Base-by-base conservation (phyloP, 2,329 filamentous ascomycete species). In the Beauveria caledonica region DNA sequence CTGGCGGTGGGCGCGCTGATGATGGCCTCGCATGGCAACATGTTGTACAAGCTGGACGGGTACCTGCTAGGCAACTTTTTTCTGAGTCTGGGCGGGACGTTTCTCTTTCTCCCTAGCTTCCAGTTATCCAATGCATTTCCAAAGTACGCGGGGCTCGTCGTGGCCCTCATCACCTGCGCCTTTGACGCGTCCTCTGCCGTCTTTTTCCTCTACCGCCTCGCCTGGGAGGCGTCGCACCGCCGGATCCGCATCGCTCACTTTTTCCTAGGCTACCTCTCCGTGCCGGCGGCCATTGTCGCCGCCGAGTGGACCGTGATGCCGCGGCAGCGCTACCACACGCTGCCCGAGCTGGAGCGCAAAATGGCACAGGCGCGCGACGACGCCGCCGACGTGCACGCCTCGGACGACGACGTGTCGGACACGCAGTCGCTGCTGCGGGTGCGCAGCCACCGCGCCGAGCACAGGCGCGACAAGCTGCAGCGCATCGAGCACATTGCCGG, bases 51-150 rank as follows among this genome's bases (percentile, higher is more conserved):
- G 10, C 87, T 92, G 64, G 92, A 97, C 74, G 89, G 83, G 17
- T 87, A 88, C 67, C 81, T 90, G 21, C 76, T 84, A 5, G 89
- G 88, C 17, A 92, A 93, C 71, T 77, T 92, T 23, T 84, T 90
- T 60, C 79, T 94, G 8, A 88, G 89, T 0, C 78, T 93, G 1
- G 90, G 89, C 21, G 90, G 90, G 0, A 88, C 89, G 2, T 92
- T 92, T 67, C 83, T 90, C 56, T 94, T 91, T 72, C 90, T 94
- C 61, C 86, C 89, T 9, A 89, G 87, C 3, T 93, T 93, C 72
- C 90, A 94, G 70, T 82, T 94, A 44, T 91, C 89, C 44, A 94
- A 94, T 71, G 86, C 90, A 3, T 93, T 95, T 68, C 90, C 90
- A 1, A 81, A 81, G 54, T 82, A 87, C 68, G 89, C 89, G 1